Evolutionary conservation across 352 stramenopile species (phyloP).

Genomic region (Pythium guiyangense): DNA sequence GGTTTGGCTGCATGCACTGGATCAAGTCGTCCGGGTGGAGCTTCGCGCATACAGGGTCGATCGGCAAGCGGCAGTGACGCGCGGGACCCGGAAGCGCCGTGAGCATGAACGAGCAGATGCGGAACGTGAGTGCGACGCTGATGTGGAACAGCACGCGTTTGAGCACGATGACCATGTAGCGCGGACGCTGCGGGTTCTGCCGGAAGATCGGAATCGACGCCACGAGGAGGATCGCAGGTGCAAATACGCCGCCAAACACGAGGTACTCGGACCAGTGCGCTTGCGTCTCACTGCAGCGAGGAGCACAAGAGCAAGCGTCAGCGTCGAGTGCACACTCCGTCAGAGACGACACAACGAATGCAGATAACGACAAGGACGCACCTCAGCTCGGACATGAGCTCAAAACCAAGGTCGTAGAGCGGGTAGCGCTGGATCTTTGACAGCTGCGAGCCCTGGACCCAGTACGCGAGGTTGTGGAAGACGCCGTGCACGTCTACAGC

Average conservation of each 20-base stretch:
- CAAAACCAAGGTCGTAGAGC: conserved; percentile 72
- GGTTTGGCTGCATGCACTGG: conserved; percentile 58
- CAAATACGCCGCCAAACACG: conserved; percentile 73
- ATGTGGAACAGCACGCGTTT: conserved; percentile 81
- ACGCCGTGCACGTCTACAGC: conserved; percentile 62
- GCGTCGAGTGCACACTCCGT: no score
- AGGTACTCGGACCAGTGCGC: conserved; percentile 65
- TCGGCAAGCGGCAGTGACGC: conserved; percentile 68
- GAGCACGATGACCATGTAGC: conserved; percentile 75
- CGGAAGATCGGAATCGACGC: conserved; percentile 58
- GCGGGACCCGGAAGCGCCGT: conserved; percentile 67
- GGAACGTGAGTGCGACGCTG: conserved; percentile 66
- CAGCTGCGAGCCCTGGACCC: conserved; percentile 68
- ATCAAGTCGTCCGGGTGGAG: conserved; percentile 48
- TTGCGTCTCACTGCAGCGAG: conserved; percentile 20
- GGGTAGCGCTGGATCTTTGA: conserved; percentile 61
- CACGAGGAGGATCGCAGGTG: conserved; percentile 62
- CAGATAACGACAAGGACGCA: conserved; percentile 9
- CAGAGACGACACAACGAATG: no score
- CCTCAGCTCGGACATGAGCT: conserved; percentile 66
- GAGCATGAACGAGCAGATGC: conserved; percentile 77
- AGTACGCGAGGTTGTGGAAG: conserved; percentile 88
- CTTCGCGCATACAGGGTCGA: conserved; percentile 51
- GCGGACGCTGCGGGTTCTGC: conserved; percentile 56
- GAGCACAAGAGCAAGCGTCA: no score